phyloP scores from a whole-genome alignment of 306 rosid genomes.

The Senna siamea region DNA sequence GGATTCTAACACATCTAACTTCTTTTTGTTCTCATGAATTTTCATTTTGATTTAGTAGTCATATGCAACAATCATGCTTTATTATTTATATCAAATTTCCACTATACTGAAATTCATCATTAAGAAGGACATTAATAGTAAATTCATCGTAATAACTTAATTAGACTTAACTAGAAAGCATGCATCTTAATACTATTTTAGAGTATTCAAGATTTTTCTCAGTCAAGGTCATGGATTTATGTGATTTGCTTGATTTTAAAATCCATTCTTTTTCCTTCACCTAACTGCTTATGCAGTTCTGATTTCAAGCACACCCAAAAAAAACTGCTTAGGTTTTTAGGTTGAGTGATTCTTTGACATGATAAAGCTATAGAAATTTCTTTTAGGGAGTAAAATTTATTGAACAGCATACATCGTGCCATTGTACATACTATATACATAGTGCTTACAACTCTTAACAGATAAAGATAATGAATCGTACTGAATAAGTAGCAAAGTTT shows the following conservation, averaged over 20 bases:
- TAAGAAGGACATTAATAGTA: constrained; percentile 10
- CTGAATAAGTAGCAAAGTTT: not conserved
- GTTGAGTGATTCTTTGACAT: constrained; percentile 2
- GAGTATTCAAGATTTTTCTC: not conserved
- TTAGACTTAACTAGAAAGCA: not conserved
- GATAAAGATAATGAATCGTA: not conserved
- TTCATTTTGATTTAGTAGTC: constrained; percentile 9
- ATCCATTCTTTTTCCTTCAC: not conserved
- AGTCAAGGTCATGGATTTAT: not conserved
- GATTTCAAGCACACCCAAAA: too few species aligned
- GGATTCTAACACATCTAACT: constrained; percentile 42
- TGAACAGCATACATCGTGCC: not conserved
- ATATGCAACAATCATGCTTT: constrained; percentile 15
- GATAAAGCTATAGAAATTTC: constrained; percentile 2
- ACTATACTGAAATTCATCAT: constrained; percentile 1
- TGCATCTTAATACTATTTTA: not conserved
- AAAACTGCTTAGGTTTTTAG: not conserved
- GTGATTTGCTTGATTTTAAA: constrained; percentile 9
- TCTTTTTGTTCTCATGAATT: not conserved
- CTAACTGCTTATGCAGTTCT: not conserved
- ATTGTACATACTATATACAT: not conserved
- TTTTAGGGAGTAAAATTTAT: not conserved
- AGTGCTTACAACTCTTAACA: not conserved
- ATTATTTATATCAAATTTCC: not conserved
- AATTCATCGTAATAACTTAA: not conserved